A percentile compares a stretch with the other conserved stretches of the same genome.
phyloP scores from a whole-genome alignment of 2,329 filamentous ascomycete genomes.

The Phaeomoniella chlamydospora region DNA sequence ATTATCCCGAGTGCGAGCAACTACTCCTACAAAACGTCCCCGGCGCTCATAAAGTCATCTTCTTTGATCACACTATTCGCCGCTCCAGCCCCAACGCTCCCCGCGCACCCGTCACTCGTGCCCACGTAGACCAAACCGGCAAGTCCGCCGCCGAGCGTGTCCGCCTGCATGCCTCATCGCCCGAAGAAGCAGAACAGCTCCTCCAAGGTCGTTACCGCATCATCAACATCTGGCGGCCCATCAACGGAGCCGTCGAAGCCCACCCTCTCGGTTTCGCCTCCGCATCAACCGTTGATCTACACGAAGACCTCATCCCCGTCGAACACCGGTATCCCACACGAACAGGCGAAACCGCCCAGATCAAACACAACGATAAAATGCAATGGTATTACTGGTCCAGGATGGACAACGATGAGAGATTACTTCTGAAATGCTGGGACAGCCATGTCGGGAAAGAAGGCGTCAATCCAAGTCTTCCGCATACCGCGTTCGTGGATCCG shows the following conservation, averaged over 20 bases:
- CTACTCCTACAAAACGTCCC: conserved; percentile 55
- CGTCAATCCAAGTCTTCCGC: conserved; percentile 38
- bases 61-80: conserved; percentile 88
- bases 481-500: conserved; percentile 69
- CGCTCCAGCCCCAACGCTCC: conserved; percentile 41
- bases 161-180: conserved; percentile 39
- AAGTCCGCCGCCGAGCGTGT: conserved; percentile 54
- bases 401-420: conserved; percentile 57
- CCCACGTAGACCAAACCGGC: conserved; percentile 74
- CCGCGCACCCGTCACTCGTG: conserved; percentile 55
- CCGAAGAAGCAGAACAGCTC: conserved; percentile 51
- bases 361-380: conserved; percentile 47
- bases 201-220: conserved; percentile 61
- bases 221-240: conserved; percentile 72
- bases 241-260: conserved; percentile 42
- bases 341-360: conserved; percentile 58
- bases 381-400: conserved; percentile 71
- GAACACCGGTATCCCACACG: conserved; percentile 61
- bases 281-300: conserved; percentile 34
- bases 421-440: conserved; percentile 69
- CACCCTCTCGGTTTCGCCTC: conserved; percentile 45
- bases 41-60: conserved; percentile 49
- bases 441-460: conserved; percentile 35
- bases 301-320: conserved; percentile 51
- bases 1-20: conserved; percentile 73